Conservation (phyloP, 371 early-diverging fungal species). For the Mucor plumbeus region DNA sequence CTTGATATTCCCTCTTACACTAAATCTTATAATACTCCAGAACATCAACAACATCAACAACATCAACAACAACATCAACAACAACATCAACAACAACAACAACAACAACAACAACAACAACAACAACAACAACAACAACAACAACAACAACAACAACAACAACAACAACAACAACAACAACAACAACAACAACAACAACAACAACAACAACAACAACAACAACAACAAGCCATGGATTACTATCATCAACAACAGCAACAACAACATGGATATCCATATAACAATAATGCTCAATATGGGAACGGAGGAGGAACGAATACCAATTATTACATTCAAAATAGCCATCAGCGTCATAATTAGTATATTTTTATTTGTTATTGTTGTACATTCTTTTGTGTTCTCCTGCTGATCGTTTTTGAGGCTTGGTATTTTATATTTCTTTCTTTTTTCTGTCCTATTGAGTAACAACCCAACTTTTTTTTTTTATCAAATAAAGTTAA, state of each 20-base stretch:
- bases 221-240: neutral
- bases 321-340: neutral
- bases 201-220: constrained; percentile 13
- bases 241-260: neutral
- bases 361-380: neutral
- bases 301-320: neutral
- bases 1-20: neutral
- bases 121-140: neutral
- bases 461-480: too few relatives aligned
- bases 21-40: neutral
- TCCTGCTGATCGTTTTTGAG: neutral
- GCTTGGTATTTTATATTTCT: neutral
- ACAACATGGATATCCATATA: constrained; percentile 2
- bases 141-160: constrained; percentile 10
- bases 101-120: neutral
- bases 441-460: neutral
- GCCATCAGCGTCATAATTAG: neutral
- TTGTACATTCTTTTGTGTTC: neutral
- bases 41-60: constrained; percentile 8
- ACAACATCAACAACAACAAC: neutral
- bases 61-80: constrained; percentile 15
- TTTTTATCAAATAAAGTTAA: too few relatives aligned
- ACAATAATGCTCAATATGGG: neutral
- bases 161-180: constrained; percentile 8
- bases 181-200: constrained; percentile 8